Evolutionary conservation across 495 filamentous ascomycete genomes (phyloP).

Genomic region (Hamigera avellanea): DNA sequence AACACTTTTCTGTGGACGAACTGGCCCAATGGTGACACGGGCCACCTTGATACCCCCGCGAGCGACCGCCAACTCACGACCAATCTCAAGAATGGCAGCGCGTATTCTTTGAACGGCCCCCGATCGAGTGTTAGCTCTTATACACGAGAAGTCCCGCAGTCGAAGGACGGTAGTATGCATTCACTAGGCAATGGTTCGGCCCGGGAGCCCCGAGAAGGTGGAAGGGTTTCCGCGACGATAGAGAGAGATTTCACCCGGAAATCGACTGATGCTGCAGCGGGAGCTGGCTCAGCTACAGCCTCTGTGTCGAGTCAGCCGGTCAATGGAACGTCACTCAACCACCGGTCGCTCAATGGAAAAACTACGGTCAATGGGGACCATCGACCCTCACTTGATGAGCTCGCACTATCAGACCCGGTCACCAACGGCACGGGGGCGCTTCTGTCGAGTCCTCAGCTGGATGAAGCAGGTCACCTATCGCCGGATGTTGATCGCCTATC

Average conservation of each 20-base stretch:
- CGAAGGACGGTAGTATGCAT: slow-evolving; percentile 41
- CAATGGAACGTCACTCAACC: slow-evolving; percentile 20
- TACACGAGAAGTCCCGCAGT: slow-evolving; percentile 34
- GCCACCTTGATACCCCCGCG: slow-evolving; percentile 21
- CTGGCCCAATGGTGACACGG: slow-evolving; percentile 32
- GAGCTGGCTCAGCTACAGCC: slow-evolving; percentile 18
- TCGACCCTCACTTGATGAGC: slow-evolving; percentile 24
- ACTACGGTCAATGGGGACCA: slow-evolving; percentile 31
- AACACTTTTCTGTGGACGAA: slow-evolving; percentile 38
- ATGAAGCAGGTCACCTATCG: slow-evolving; percentile 25
- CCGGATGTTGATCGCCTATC: slow-evolving; percentile 29
- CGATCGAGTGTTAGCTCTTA: slow-evolving; percentile 38
- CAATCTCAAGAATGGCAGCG: slow-evolving; percentile 30
- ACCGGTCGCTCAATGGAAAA: slow-evolving; percentile 21
- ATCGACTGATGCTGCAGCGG: slow-evolving; percentile 21
- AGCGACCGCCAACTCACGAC: slow-evolving; percentile 25
- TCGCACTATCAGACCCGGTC: slow-evolving; percentile 16
- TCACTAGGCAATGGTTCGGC: slow-evolving; percentile 36
- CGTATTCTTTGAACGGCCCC: slow-evolving; percentile 35
- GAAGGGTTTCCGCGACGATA: slow-evolving; percentile 24
- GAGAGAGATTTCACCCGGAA: slow-evolving; percentile 18
- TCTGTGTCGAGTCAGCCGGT: slow-evolving; percentile 18
- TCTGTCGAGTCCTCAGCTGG: slow-evolving; percentile 21
- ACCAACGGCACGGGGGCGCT: slow-evolving; percentile 17
- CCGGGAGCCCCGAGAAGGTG: slow-evolving; percentile 28